phyloP scores from a whole-genome alignment of 352 stramenopile genomes.

The Phytopythium ostracodes region DNA sequence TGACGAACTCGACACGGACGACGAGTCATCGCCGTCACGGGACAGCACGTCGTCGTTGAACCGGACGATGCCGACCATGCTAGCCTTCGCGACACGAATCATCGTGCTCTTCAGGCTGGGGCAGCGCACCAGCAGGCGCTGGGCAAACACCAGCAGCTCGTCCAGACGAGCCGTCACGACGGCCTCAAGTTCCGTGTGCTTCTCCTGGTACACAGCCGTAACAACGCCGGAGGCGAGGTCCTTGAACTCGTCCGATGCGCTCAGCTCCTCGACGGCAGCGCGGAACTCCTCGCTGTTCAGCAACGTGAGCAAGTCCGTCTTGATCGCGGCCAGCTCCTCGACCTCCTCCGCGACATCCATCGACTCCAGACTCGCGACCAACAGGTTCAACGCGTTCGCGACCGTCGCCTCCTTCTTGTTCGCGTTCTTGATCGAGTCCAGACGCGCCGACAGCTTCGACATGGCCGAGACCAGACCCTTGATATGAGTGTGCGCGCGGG shows the following conservation, averaged over 20 bases:
- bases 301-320: conserved; percentile 37
- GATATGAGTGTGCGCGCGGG: conserved; percentile 28
- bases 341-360: conserved; percentile 45
- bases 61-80: conserved; percentile 23
- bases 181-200: conserved; percentile 28
- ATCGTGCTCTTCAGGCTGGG: conserved; percentile 40
- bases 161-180: conserved; percentile 27
- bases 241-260: conserved; percentile 31
- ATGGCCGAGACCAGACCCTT: conserved; percentile 47
- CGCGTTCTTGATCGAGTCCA: conserved; percentile 14
- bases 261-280: conserved; percentile 24
- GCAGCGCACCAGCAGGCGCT: conserved; percentile 33
- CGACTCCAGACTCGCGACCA: conserved; percentile 30
- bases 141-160: conserved; percentile 30
- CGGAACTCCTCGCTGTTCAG: conserved; percentile 35
- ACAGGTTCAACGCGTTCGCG: conserved; percentile 30
- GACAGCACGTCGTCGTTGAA: conserved; percentile 30
- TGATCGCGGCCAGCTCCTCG: conserved; percentile 32
- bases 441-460: conserved; percentile 38
- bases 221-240: conserved; percentile 27
- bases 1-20: conserved; percentile 18
- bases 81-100: conserved; percentile 40
- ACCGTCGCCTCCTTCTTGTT: conserved; percentile 34
- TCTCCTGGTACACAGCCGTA: conserved; percentile 26
- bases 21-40: conserved; percentile 18